A percentile compares a stretch with the other conserved stretches of the same genome.
Conservation (phyloP, 2,329 filamentous ascomycete species). For the Tolypocladium amazonense region DNA sequence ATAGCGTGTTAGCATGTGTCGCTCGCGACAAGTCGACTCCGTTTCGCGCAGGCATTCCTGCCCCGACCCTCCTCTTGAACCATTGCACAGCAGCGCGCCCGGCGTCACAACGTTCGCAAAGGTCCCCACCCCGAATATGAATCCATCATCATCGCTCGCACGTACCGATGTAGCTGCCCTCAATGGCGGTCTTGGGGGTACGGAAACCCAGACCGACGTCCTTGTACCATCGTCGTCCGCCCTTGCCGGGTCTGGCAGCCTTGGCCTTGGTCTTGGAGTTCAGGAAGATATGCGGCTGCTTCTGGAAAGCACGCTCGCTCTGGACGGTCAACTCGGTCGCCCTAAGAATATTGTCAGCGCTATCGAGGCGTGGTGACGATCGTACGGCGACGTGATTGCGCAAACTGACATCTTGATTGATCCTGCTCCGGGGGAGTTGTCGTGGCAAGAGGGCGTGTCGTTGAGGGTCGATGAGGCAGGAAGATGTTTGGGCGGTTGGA, state of each 20-base stretch:
- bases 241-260: constrained; percentile 80
- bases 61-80: not conserved
- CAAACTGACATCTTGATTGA: constrained; percentile 32
- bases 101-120: not conserved
- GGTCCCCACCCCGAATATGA: not conserved
- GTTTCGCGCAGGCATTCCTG: not conserved
- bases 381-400: constrained; percentile 6
- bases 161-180: constrained; percentile 98
- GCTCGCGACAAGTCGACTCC: not conserved
- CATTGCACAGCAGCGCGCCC: not conserved
- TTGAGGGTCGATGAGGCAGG: constrained; percentile 23
- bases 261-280: constrained; percentile 90
- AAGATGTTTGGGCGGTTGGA: constrained; percentile 24
- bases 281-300: constrained; percentile 99
- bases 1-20: constrained; percentile 14
- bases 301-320: constrained; percentile 99
- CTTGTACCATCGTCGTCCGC: constrained; percentile 94
- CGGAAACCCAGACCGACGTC: constrained; percentile 98
- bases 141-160: constrained; percentile 19
- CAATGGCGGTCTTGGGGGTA: constrained; percentile 97
- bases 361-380: constrained; percentile 7
- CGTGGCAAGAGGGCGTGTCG: constrained; percentile 28
- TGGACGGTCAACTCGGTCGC: constrained; percentile 98
- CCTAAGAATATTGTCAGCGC: constrained; percentile 47
- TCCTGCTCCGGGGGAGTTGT: constrained; percentile 28